Conservation (phyloP, 2,329 filamentous ascomycete species). For the Colletotrichum tabaci region DNA sequence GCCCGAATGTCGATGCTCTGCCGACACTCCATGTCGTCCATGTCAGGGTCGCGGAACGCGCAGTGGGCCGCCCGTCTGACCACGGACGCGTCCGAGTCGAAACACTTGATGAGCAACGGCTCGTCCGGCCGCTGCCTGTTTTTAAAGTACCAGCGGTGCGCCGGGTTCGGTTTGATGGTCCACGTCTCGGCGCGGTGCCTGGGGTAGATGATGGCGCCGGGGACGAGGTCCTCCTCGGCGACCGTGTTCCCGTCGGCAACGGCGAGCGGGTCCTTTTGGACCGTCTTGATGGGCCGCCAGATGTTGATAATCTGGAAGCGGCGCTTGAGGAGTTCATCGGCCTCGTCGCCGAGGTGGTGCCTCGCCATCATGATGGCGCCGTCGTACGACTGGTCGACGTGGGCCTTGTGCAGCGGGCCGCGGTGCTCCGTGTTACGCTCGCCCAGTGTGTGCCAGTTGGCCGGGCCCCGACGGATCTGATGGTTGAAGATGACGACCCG, state of each 20-base stretch:
- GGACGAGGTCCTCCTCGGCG: conserved; percentile 56
- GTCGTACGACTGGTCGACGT: conserved; percentile 59
- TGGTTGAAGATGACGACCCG: conserved; percentile 50
- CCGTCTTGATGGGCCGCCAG: conserved; percentile 65
- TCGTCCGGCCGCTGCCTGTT: conserved; percentile 66
- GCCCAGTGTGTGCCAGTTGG: conserved; percentile 74
- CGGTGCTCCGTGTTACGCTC: conserved; percentile 71
- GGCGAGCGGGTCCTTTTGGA: conserved; percentile 59
- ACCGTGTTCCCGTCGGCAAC: conserved; percentile 57
- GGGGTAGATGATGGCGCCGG: conserved; percentile 54
- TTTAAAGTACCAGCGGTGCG: conserved; percentile 69
- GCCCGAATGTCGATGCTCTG: conserved; percentile 94
- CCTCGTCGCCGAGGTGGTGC: conserved; percentile 41
- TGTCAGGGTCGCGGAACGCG: conserved; percentile 82
- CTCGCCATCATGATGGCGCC: conserved; percentile 46
- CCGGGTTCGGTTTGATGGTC: conserved; percentile 51
- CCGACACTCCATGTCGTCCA: conserved; percentile 78
- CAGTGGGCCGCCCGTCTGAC: conserved; percentile 78
- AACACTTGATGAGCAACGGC: conserved; percentile 74
- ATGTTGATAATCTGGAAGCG: conserved; percentile 48
- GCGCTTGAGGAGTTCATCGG: conserved; percentile 29
- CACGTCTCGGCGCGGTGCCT: conserved; percentile 54
- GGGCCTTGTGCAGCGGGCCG: conserved; percentile 64
- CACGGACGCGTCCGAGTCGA: conserved; percentile 68
- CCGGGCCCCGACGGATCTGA: conserved; percentile 49